Conservation (phyloP, 306 rosid species). For the Prunus salicina region DNA sequence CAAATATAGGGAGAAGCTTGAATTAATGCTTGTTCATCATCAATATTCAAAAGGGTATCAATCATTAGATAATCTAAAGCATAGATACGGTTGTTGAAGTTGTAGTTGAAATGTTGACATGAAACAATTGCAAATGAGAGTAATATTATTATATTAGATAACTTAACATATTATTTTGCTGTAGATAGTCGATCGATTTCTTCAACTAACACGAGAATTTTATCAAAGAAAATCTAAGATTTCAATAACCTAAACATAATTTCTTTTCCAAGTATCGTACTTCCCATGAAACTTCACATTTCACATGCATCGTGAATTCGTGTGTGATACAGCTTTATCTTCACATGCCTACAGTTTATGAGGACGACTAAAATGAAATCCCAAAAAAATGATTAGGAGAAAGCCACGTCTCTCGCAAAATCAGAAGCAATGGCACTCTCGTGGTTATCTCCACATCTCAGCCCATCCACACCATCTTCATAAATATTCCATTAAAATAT, state of each 20-base stretch:
- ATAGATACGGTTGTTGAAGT: neutral
- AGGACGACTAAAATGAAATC: neutral
- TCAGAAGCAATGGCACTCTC: neutral
- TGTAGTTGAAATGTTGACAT: neutral
- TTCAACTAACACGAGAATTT: neutral
- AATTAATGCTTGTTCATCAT: neutral
- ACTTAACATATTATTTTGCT: neutral
- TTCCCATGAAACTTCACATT: neutral
- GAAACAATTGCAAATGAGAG: neutral
- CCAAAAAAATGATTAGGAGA: neutral
- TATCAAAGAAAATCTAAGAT: neutral
- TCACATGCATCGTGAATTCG: neutral
- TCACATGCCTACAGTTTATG: neutral
- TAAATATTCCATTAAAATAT: neutral
- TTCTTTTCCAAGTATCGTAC: neutral
- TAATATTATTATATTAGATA: neutral
- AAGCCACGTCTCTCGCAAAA: neutral
- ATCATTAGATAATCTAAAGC: neutral
- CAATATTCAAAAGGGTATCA: neutral
- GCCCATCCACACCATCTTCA: neutral
- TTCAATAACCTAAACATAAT: too few species aligned
- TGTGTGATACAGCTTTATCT: neutral
- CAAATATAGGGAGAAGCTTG: neutral
- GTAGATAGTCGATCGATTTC: too few species aligned
- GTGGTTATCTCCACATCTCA: conserved; percentile 2